Base-by-base conservation (phyloP, 306 rosid species). In the Carpinus fangiana region DNA sequence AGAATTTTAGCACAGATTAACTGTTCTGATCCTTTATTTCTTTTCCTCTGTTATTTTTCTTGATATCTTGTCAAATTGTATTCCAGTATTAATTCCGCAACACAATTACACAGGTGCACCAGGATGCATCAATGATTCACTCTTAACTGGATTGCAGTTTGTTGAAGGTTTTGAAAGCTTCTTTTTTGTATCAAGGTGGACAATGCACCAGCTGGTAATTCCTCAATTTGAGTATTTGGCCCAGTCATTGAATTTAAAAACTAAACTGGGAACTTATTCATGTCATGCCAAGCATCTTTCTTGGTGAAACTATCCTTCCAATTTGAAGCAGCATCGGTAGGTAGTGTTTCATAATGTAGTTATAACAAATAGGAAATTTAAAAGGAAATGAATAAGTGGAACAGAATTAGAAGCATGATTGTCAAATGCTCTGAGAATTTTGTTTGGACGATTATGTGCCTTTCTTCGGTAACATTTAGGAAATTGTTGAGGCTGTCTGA, bases 201-300 rank as follows among this genome's bases (percentile, higher is more conserved):
- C 91, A 16, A 89, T 94, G 89, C 97, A 94, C 88, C 98, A 94
- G 86, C 92, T 94, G 95, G 98, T 94, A 92, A 78, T 64, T 84
- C 78, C 79, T 80, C 43, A 50, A 28, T 74, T 82, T 73, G 69
- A 51, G 75, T 82, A 71, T 28, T 64, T 81, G 48, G 56, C 76
- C 51, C 74, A 77, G 45, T 3, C 31, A 16, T 41, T 76, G 23
- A 38, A 77, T 83, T 76, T 74, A 52, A 82, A 72, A 67, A 61
- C 21, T 45, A 78, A 47, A 45, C 20, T 46, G 31, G 82, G 61
- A 72, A n/a, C 64, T 70, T 38, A 2, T 43, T 17, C 12, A 54
- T 66, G 31, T 73, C 48, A n/a, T 73, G 50, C 56, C 41, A 50
- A 47, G 64, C 55, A 55, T 75, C 67, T 80, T 70, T 53, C 78